Percentiles rank a stretch among this genome's conserved stretches.
Conservation (phyloP, 169 alveolate species). For the Plasmodium knowlesi region DNA sequence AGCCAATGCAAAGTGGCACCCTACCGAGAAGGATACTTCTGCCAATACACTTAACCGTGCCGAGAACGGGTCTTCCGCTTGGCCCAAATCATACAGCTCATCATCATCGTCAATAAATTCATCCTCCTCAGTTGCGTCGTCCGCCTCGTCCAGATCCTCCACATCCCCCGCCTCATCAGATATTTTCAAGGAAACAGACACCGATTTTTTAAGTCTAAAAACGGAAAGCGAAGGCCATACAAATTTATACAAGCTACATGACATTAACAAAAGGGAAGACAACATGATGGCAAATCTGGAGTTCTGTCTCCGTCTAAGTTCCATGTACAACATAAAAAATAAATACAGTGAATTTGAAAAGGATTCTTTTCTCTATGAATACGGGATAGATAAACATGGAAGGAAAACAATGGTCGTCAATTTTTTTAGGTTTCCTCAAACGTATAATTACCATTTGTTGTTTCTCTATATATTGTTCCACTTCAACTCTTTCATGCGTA, state of each 20-base stretch:
- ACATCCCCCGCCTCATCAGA: slow-evolving; percentile 13
- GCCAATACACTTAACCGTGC: too few relatives aligned
- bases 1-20: not conserved
- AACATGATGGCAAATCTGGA: slow-evolving; percentile 9
- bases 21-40: too few relatives aligned
- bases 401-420: slow-evolving; percentile 26
- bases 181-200: slow-evolving; percentile 37
- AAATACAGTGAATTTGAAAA: slow-evolving; percentile 36
- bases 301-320: slow-evolving; percentile 31
- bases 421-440: slow-evolving; percentile 30
- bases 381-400: slow-evolving; percentile 31
- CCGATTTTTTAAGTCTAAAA: slow-evolving; percentile 19
- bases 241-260: not conserved
- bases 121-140: not conserved
- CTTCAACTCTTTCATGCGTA: slow-evolving; percentile 37
- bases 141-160: not conserved
- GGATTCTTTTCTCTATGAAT: slow-evolving; percentile 23
- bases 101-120: not conserved
- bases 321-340: slow-evolving; percentile 20
- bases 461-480: slow-evolving; percentile 25
- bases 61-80: too few relatives aligned
- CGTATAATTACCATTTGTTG: slow-evolving; percentile 28
- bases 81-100: not conserved
- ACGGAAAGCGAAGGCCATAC: slow-evolving; percentile 36
- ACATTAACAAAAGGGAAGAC: slow-evolving; percentile 37